Percentiles rank a stretch among this genome's conserved stretches.
phyloP scores from a whole-genome alignment of 2,329 filamentous ascomycete genomes.

The Pestalotiopsis sp. region DNA sequence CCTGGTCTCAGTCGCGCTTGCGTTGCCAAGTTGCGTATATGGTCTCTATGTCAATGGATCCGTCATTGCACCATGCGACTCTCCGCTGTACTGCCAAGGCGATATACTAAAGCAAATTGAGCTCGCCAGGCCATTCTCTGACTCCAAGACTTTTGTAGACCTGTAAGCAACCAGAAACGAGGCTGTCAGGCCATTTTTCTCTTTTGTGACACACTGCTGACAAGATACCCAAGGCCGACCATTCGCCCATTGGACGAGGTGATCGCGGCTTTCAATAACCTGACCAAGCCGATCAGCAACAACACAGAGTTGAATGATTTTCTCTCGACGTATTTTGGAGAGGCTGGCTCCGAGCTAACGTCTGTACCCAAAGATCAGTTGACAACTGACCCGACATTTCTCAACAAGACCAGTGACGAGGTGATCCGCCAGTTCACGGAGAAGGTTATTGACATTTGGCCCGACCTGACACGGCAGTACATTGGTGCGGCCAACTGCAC shows the following conservation, averaged over 20 bases:
- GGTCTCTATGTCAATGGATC: conserved; percentile 64
- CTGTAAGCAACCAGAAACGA: conserved; percentile 47
- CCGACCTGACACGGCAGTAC: conserved; percentile 65
- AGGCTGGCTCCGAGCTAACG: conserved; percentile 65
- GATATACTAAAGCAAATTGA: conserved; percentile 65
- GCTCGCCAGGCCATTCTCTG: conserved; percentile 63
- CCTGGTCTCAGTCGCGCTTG: not conserved
- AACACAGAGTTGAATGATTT: conserved; percentile 65
- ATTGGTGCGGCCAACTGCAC: conserved; percentile 54
- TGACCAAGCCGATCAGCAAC: conserved; percentile 64
- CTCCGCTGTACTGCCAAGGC: conserved; percentile 68
- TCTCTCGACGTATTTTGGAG: conserved; percentile 63
- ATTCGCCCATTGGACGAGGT: conserved; percentile 61
- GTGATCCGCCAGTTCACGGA: conserved; percentile 62
- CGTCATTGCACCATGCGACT: conserved; percentile 66
- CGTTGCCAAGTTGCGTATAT: conserved; percentile 22
- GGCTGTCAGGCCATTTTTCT: not conserved
- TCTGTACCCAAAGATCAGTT: conserved; percentile 54
- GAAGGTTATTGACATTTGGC: conserved; percentile 72
- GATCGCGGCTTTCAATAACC: conserved; percentile 59
- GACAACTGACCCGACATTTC: conserved; percentile 58
- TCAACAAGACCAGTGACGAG: conserved; percentile 57
- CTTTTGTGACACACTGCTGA: not conserved
- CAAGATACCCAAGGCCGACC: conserved; percentile 53
- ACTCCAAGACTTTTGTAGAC: conserved; percentile 74